These are phyloP conservation scores for Ogataea siamensis DNA, from an alignment of 805 yeast species.

Conservation along the genomic window DNA sequence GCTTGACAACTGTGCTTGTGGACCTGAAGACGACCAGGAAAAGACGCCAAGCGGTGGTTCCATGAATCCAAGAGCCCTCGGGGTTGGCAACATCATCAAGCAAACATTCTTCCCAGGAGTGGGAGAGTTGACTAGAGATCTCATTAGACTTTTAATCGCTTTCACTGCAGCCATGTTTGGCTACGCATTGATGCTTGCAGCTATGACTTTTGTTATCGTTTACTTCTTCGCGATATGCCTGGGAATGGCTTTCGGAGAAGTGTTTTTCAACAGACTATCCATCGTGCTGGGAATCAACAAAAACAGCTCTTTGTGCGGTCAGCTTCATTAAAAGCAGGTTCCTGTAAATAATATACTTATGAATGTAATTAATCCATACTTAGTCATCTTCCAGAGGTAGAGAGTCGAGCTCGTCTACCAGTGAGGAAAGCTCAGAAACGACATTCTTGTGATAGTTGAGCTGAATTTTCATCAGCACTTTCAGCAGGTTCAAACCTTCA, in stretches of 20 bases:
- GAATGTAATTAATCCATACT: neutral
- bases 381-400: constrained; percentile 45
- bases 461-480: constrained; percentile 68
- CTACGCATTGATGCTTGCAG: constrained; percentile 74
- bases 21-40: constrained; percentile 27
- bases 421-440: constrained; percentile 44
- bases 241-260: constrained; percentile 70
- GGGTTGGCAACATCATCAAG: constrained; percentile 18
- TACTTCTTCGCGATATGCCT: constrained; percentile 73
- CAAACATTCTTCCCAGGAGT: constrained; percentile 36
- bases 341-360: neutral
- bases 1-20: constrained; percentile 36
- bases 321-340: constrained; percentile 25
- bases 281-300: constrained; percentile 39
- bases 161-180: constrained; percentile 65
- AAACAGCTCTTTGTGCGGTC: constrained; percentile 31
- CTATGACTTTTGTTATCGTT: constrained; percentile 64
- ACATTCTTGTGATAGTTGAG: constrained; percentile 59
- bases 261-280: constrained; percentile 60
- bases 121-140: constrained; percentile 46
- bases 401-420: constrained; percentile 44
- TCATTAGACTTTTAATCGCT: constrained; percentile 52
- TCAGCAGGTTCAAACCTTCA: constrained; percentile 60
- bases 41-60: constrained; percentile 15
- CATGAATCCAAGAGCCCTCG: constrained; percentile 9